These are phyloP conservation scores for Suhomyces taliae DNA, from an alignment of 1,139 yeast genomes.

Conservation along the genomic window DNA sequence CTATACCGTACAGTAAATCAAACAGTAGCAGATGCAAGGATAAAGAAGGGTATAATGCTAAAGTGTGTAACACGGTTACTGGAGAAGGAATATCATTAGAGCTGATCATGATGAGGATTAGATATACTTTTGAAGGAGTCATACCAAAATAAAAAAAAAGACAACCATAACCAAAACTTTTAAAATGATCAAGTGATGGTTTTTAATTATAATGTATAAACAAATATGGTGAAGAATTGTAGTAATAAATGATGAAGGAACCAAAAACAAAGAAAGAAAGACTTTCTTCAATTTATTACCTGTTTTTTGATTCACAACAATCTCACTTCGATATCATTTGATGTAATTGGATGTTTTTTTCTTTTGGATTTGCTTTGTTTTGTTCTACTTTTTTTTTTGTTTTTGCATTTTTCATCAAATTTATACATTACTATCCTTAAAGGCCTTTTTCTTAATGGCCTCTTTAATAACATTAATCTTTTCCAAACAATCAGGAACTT, in stretches of 20 bases:
- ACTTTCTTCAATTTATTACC: too few relatives aligned
- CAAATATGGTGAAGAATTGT: too few relatives aligned
- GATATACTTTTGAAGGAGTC: too few relatives aligned
- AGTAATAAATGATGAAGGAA: too few relatives aligned
- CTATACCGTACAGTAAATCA: constrained; percentile 4
- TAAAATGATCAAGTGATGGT: too few relatives aligned
- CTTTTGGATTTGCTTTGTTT: background rate
- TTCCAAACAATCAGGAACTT: constrained; percentile 53
- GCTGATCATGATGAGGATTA: background rate
- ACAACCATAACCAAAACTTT: too few relatives aligned
- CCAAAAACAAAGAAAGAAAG: too few relatives aligned
- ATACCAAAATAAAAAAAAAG: too few relatives aligned
- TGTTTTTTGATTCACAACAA: too few relatives aligned
- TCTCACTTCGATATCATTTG: too few relatives aligned
- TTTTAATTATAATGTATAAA: too few relatives aligned
- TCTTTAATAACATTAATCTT: constrained; percentile 39
- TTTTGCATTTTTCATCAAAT: background rate
- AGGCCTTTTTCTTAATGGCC: constrained; percentile 44
- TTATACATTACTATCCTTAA: constrained; percentile 24
- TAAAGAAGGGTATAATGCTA: constrained; percentile 10
- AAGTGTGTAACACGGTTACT: constrained; percentile 8
- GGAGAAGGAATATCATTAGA: constrained; percentile 8
- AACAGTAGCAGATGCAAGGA: constrained; percentile 11
- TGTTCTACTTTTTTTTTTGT: background rate
- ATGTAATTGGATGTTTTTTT: too few relatives aligned